Evolutionary conservation across 257 asterid species (phyloP), one percentile per base, ranked within the genome.

Genomic region (Jaltomata sinuosa): DNA sequence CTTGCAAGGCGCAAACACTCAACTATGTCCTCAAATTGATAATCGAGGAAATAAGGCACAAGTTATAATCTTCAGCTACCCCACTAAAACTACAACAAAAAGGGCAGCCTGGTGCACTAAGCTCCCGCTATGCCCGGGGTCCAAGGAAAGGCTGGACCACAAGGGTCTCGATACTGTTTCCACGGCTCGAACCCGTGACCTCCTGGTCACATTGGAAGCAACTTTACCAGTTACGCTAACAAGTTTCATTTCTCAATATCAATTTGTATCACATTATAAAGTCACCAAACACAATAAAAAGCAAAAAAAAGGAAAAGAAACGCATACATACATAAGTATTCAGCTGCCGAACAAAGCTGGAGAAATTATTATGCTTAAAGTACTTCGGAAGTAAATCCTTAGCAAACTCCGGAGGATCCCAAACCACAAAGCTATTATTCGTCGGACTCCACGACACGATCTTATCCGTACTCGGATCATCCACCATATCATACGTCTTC

Each of bases 321-420:
- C 32, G 34, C 84, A 22, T 38, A 38, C 42, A 38, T 84, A 84
- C 87, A 52, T 84, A 84, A 50, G 87, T 84, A 65, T 85, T 85
- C 59, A 85, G 65, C 83, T 94, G 98, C 55, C 98, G 92, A 27
- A 94, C 95, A 85, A 94, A 94, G 88, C 98, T 94, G 72, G 98
- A 89, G 90, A 94, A 93, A 32, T 94, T 94, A 85, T 85, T 90
- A 80, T 94, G 98, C 93, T 94, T 94, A 90, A 94, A 94, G 82
- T 93, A 91, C 87, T 92, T 94, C 0, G 88, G 88, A 38, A 86
- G 74, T 19, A 86, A 47, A 27, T 82, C 86, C 18, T 47, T 83
- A 3, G 84, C 88, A 67, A 86, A 86, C 77, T 86, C 88, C 45
- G 88, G 86, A 5, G 88, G 88, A 36, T 85, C 85, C 88, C 88